Percentiles rank a stretch among this genome's conserved stretches.
Evolutionary conservation across 2,329 filamentous ascomycete species (phyloP).

Genomic region (Cladorrhinum sp.): DNA sequence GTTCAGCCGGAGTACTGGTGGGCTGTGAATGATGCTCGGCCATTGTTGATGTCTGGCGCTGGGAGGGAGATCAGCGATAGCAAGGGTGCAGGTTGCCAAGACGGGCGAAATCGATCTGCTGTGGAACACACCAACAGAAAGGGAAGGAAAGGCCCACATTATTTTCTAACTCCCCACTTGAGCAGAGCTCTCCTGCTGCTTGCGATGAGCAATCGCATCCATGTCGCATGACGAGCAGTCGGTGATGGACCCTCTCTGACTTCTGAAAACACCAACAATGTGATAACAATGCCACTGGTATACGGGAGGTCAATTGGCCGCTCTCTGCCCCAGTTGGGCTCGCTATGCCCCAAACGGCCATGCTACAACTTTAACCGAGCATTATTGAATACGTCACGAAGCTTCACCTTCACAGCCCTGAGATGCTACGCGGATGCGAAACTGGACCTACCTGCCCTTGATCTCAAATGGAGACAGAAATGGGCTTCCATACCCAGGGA

Average conservation of each 20-base stretch:
- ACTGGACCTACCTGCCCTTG: conserved; percentile 47
- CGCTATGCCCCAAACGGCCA: conserved; percentile 9
- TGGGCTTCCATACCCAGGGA: conserved; percentile 36
- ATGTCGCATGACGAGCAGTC: conserved; percentile 2
- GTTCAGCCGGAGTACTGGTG: background rate
- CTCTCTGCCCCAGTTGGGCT: conserved; percentile 23
- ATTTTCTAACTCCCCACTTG: background rate
- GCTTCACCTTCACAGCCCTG: conserved; percentile 12
- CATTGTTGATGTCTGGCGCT: too few species aligned
- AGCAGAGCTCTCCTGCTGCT: background rate
- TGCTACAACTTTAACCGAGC: background rate
- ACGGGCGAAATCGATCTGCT: background rate
- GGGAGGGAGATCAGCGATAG: too few species aligned
- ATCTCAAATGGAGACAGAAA: conserved; percentile 50
- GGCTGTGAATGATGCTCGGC: too few species aligned
- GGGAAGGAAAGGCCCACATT: background rate
- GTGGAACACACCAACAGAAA: background rate
- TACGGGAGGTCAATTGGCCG: conserved; percentile 31
- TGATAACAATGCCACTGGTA: conserved; percentile 29
- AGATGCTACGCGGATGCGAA: conserved; percentile 36
- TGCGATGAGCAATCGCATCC: background rate
- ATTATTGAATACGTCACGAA: conserved; percentile 8
- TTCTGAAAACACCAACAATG: conserved; percentile 20
- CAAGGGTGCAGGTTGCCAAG: background rate
- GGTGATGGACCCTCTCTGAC: background rate